Percentiles rank a stretch among this genome's conserved stretches.
These are phyloP conservation scores for Catharanthus roseus DNA, from an alignment of 257 asterid genomes.

Conservation along the genomic window DNA sequence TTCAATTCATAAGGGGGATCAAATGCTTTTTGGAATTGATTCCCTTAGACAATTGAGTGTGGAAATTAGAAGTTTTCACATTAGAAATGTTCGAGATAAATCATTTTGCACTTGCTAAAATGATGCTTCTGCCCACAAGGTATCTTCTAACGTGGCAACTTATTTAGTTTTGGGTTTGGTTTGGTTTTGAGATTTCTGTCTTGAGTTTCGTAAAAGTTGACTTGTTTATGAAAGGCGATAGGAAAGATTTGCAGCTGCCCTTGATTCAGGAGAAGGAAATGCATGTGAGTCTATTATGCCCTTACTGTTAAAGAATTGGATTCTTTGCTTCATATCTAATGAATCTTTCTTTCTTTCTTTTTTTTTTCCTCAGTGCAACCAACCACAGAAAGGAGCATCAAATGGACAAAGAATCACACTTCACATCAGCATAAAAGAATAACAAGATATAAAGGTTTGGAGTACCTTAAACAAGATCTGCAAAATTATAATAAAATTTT, in stretches of 20 bases:
- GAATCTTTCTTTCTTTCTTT: background rate
- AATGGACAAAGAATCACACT: conserved; percentile 13
- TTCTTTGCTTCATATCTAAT: conserved; percentile 35
- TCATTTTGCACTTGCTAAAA: background rate
- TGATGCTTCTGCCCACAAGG: background rate
- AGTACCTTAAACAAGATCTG: background rate
- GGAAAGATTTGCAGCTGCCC: background rate
- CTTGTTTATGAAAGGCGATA: background rate
- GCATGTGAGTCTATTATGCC: background rate
- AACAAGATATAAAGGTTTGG: background rate
- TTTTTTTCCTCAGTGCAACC: background rate
- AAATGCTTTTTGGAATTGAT: background rate
- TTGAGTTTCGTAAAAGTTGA: no score
- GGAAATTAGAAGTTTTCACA: background rate
- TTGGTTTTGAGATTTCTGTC: no score
- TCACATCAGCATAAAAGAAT: conserved; percentile 1
- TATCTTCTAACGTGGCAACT: background rate
- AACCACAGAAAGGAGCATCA: conserved; percentile 9
- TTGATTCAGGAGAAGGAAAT: conserved; percentile 7
- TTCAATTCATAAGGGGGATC: background rate
- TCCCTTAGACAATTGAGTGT: conserved; percentile 2
- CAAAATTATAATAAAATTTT: background rate
- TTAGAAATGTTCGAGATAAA: background rate
- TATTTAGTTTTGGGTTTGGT: no score
- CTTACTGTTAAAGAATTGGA: conserved; percentile 24